Evolutionary conservation across 2,329 filamentous ascomycete species (phyloP), one percentile per base, ranked within the genome.

Genomic region (Aspergillus sp.): DNA sequence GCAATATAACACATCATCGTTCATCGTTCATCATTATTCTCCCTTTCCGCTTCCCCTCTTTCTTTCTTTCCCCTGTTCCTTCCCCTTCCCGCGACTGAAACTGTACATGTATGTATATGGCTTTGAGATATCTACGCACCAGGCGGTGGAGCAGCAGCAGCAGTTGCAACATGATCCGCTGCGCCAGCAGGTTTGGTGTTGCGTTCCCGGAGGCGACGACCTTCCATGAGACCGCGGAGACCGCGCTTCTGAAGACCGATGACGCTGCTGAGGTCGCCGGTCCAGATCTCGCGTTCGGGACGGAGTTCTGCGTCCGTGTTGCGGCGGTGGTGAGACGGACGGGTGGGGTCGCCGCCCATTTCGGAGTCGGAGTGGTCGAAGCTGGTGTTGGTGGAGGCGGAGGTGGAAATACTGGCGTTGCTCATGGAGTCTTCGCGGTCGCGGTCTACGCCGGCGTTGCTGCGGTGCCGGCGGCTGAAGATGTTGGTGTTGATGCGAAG

Each of bases 161-260:
- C 41, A 45, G 21, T n/a, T 10, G 39, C 39, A 49, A 15, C 45
- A 28, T 25, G 15, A 19, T 50, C 47, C 1, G 10, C 6, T 6
- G 43, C 43, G 45, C 69, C 73, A 2, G 70, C 55, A 1, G 73
- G 72, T 53, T 75, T 76, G 6, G 65, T 77, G 12, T 83, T 84
- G 65, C 91, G 82, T 75, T 96, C 92, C 48, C 93, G 83, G 81
- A 97, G 88, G 62, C 94, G 84, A 48, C 94, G 82, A 3, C 94
- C 94, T 76, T 98, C 95, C 95, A 99, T 98, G 67, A 99, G 76
- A 0, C 95, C 95, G 61, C 94, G 84, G 38, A 99, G 76, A 0
- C 95, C 95, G 57, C 95, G 85, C 81, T 99, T 99, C 81, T 99
- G 95, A 65, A 99, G 75, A 0, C 95, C 95, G 67, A 99, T 96